Conservation (phyloP, 2,329 filamentous ascomycete genomes). For the Beauveria caledonica region DNA sequence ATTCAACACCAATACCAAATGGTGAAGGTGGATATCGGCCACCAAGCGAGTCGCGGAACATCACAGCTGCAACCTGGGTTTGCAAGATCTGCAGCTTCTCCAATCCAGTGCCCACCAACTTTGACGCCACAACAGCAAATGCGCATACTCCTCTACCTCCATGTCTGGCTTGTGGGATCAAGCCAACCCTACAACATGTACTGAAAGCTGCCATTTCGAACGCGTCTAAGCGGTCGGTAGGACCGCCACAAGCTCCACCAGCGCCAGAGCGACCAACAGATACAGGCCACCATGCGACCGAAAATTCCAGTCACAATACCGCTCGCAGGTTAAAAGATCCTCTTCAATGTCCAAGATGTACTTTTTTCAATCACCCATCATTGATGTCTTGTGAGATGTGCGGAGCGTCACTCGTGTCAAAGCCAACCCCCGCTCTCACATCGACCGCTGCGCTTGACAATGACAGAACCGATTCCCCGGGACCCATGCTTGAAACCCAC, state of each 20-base stretch:
- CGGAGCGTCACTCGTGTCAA: conserved; percentile 62
- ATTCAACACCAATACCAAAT: conserved; percentile 21
- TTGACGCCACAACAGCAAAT: conserved; percentile 75
- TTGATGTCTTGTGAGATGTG: conserved; percentile 85
- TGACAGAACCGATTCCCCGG: conserved; percentile 65
- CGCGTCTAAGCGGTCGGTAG: conserved; percentile 47
- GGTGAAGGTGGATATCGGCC: conserved; percentile 34
- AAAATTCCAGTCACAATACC: neutral
- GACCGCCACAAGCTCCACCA: conserved; percentile 10
- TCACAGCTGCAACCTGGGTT: conserved; percentile 73
- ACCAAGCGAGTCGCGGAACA: conserved; percentile 17
- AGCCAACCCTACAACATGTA: conserved; percentile 72
- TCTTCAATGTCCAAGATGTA: conserved; percentile 76
- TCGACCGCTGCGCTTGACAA: conserved; percentile 29
- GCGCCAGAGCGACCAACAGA: conserved; percentile 3
- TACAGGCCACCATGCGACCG: neutral
- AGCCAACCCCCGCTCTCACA: conserved; percentile 30
- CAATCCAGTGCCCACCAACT: conserved; percentile 87
- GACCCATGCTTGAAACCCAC: conserved; percentile 49
- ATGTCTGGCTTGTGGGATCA: conserved; percentile 89
- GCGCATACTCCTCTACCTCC: conserved; percentile 73
- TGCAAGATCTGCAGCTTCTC: conserved; percentile 95
- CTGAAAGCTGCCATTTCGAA: conserved; percentile 80
- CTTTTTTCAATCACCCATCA: conserved; percentile 87
- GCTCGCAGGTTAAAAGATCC: conserved; percentile 21